These are phyloP conservation scores for Acrodontium crateriforme DNA, from an alignment of 2,329 filamentous ascomycete species.

Conservation along the genomic window DNA sequence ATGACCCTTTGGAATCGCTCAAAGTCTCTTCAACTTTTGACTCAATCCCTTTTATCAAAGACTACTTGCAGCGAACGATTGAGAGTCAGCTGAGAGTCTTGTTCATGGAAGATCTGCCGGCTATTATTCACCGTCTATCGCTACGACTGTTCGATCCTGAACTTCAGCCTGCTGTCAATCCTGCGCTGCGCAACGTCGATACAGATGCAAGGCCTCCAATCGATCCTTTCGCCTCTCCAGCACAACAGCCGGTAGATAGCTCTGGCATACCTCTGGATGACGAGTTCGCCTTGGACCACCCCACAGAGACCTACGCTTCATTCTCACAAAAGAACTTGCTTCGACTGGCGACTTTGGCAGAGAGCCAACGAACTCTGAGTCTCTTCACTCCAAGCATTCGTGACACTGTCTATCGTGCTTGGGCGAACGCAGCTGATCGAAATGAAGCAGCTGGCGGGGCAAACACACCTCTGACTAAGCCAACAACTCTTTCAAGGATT, in stretches of 20 bases:
- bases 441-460: conserved; percentile 37
- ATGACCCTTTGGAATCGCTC: conserved; percentile 92
- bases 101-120: conserved; percentile 96
- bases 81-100: conserved; percentile 82
- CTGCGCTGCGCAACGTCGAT: conserved; percentile 36
- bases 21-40: conserved; percentile 99
- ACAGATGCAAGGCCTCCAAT: conserved; percentile 11
- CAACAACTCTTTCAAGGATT: conserved; percentile 32
- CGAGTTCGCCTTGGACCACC: conserved; percentile 64
- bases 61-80: conserved; percentile 92
- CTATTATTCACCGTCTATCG: conserved; percentile 88
- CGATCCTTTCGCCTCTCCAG: conserved; percentile 29
- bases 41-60: conserved; percentile 93
- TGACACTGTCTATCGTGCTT: conserved; percentile 83
- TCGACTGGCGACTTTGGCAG: conserved; percentile 65
- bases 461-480: conserved; percentile 28
- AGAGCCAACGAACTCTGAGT: conserved; percentile 81
- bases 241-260: conserved; percentile 56
- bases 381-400: conserved; percentile 83
- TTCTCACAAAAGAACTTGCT: conserved; percentile 94
- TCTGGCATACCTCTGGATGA: conserved; percentile 49
- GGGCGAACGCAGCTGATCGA: conserved; percentile 66
- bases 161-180: conserved; percentile 50
- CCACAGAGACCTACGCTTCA: conserved; percentile 69
- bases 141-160: conserved; percentile 83